Conservation (phyloP, 495 filamentous ascomycete species). For the Aspergillus sclerotioniger region DNA sequence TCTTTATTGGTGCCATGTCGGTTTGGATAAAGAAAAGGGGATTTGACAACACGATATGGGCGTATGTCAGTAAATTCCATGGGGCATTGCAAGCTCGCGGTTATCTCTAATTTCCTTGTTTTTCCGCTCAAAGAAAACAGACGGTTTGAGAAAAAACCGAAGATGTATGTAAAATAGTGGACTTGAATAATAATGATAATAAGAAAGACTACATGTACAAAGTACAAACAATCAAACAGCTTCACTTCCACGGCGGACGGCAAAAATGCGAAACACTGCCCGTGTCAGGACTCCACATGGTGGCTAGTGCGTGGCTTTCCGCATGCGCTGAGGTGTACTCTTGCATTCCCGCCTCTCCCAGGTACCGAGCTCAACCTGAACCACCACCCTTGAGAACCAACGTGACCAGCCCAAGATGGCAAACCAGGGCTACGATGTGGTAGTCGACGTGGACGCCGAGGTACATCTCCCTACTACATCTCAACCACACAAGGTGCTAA, state of each 20-base stretch:
- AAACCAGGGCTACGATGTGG: slow-evolving; percentile 88
- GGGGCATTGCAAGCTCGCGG: slow-evolving; percentile 21
- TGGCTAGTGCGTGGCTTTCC: slow-evolving; percentile 24
- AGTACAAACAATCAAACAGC: not conserved
- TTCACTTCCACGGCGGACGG: not conserved
- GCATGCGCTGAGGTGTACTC: slow-evolving; percentile 22
- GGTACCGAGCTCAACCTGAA: not conserved
- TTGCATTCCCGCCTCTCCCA: slow-evolving; percentile 18
- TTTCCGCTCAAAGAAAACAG: not conserved
- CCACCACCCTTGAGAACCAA: slow-evolving; percentile 15
- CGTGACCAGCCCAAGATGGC: slow-evolving; percentile 58
- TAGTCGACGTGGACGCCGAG: slow-evolving; percentile 94
- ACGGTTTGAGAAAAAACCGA: not conserved
- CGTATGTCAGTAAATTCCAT: slow-evolving; percentile 32
- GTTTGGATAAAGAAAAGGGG: slow-evolving; percentile 50
- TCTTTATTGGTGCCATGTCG: slow-evolving; percentile 60
- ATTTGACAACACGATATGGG: slow-evolving; percentile 42
- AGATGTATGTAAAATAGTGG: not conserved
- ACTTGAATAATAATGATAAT: not conserved
- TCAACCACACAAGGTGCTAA: slow-evolving; percentile 1
- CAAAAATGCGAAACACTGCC: not conserved
- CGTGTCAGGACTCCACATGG: slow-evolving; percentile 8
- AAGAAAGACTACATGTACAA: not conserved
- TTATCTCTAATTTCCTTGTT: slow-evolving; percentile 6
- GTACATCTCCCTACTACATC: slow-evolving; percentile 37